A percentile compares a stretch with the other conserved stretches of the same genome.
Evolutionary conservation across 2,329 filamentous ascomycete genomes (phyloP).

Genomic region (Cladosporium velox): DNA sequence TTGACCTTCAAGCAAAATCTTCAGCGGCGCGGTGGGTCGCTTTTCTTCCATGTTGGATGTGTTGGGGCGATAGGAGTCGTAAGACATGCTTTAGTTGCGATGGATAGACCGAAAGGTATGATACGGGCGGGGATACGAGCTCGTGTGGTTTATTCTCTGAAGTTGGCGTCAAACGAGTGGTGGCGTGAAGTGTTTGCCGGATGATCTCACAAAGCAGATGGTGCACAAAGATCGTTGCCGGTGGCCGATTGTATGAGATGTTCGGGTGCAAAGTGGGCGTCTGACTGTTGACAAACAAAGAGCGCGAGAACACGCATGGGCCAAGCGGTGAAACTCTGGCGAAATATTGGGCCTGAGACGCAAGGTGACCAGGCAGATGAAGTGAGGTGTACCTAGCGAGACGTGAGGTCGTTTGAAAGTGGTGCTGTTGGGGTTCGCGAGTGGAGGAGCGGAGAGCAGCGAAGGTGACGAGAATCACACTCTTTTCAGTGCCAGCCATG

Average conservation of each 20-base stretch:
- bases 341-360: background rate
- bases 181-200: too few species aligned
- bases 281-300: too few species aligned
- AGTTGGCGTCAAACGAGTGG: background rate
- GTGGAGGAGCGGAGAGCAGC: background rate
- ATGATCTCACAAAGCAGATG: background rate
- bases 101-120: background rate
- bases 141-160: background rate
- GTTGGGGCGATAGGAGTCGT: background rate
- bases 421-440: too few species aligned
- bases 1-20: background rate
- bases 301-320: background rate
- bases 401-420: background rate
- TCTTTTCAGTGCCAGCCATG: background rate
- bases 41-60: background rate
- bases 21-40: background rate
- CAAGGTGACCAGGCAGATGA: background rate
- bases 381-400: background rate
- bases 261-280: too few species aligned
- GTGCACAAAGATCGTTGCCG: background rate
- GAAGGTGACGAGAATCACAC: background rate
- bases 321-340: background rate
- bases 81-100: background rate
- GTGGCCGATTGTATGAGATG: background rate
- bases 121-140: background rate